Evolutionary conservation across 768 basidiomycete genomes (phyloP).

Genomic region (Xerocomellus intermedius): DNA sequence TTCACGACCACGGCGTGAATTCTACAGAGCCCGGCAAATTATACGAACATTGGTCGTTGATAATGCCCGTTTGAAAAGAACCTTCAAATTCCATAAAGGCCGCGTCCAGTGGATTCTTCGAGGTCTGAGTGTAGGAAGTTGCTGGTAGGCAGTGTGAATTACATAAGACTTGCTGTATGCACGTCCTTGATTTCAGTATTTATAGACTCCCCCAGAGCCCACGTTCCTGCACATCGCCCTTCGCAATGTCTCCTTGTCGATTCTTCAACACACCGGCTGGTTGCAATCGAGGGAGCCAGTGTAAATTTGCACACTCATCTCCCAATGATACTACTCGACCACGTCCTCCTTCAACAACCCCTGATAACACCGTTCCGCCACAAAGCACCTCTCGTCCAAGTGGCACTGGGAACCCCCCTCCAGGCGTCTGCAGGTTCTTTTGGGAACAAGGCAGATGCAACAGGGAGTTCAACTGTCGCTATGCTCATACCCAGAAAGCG

Average conservation of each 20-base stretch:
- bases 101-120: no score
- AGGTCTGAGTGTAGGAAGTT: no score
- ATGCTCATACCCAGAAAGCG: constrained; percentile 32
- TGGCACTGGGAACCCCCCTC: constrained; percentile 13
- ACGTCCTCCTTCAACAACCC: constrained; percentile 4
- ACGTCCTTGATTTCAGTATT: no score
- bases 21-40: no score
- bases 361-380: constrained; percentile 3
- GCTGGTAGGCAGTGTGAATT: no score
- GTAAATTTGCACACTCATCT: constrained; percentile 35
- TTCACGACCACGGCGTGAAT: no score
- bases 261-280: constrained; percentile 44
- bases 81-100: no score
- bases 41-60: no score
- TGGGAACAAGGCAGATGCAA: constrained; percentile 49
- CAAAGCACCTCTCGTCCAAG: neutral
- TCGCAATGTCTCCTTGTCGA: constrained; percentile 36
- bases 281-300: constrained; percentile 44
- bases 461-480: constrained; percentile 46
- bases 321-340: constrained; percentile 3
- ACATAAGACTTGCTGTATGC: no score
- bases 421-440: constrained; percentile 46
- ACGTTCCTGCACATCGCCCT: no score
- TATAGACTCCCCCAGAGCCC: no score
- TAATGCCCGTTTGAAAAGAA: no score